Percentiles rank a stretch among this genome's conserved stretches.
phyloP scores from a whole-genome alignment of 495 filamentous ascomycete species.

The Talaromyces wortmannii region DNA sequence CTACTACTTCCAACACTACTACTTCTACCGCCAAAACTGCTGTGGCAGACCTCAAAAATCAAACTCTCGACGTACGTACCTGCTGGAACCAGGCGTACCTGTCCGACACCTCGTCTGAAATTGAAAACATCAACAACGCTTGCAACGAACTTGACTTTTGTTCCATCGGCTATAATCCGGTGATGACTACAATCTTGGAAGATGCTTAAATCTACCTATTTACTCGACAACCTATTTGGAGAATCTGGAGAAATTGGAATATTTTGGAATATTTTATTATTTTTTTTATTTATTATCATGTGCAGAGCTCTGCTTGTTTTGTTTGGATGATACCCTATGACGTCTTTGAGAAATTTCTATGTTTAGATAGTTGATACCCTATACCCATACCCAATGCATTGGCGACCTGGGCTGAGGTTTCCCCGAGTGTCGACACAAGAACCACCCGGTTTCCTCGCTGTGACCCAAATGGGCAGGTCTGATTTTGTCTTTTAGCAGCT shows the following conservation, averaged over 20 bases:
- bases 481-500: neutral
- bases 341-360: neutral
- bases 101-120: neutral
- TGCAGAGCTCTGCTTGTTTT: neutral
- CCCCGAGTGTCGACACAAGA: constrained; percentile 1
- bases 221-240: too few relatives aligned
- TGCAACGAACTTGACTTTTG: neutral
- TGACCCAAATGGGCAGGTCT: constrained; percentile 1
- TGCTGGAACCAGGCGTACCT: too few relatives aligned
- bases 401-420: constrained; percentile 1
- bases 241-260: neutral
- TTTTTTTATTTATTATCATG: neutral
- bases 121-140: neutral
- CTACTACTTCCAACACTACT: neutral
- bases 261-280: neutral
- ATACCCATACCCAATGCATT: neutral
- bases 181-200: neutral
- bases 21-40: neutral
- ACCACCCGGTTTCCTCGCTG: constrained; percentile 4
- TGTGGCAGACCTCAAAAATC: too few relatives aligned
- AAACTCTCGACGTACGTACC: too few relatives aligned
- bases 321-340: neutral
- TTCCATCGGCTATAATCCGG: neutral
- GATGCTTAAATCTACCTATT: neutral
- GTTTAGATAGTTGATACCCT: neutral